phyloP scores from a whole-genome alignment of 805 yeast species.

The Candida argentea region DNA sequence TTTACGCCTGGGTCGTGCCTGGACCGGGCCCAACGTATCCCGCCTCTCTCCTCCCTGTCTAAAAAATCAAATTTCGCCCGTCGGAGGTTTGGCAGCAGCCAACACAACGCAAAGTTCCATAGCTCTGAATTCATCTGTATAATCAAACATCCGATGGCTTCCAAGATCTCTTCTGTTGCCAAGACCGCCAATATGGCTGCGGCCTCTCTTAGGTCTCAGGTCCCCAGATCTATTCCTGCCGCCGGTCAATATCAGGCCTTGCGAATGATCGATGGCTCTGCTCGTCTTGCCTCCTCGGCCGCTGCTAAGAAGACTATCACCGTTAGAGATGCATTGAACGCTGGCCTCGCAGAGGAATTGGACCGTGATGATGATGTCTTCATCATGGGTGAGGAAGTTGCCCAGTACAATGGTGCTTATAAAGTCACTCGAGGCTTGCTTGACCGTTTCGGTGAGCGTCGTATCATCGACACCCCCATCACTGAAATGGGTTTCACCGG shows the following conservation, averaged over 20 bases:
- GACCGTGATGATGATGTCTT: slow-evolving; percentile 92
- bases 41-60: too few species aligned
- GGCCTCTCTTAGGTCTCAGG: slow-evolving; percentile 18
- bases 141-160: too few species aligned
- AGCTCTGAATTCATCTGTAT: too few species aligned
- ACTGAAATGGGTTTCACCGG: slow-evolving; percentile 99
- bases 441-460: slow-evolving; percentile 89
- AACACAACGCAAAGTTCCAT: too few species aligned
- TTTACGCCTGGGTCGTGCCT: too few species aligned
- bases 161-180: slow-evolving; percentile 27
- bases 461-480: slow-evolving; percentile 94
- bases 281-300: slow-evolving; percentile 32
- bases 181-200: slow-evolving; percentile 35
- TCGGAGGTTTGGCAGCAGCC: too few species aligned
- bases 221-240: slow-evolving; percentile 12
- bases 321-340: slow-evolving; percentile 93
- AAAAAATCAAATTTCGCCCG: too few species aligned
- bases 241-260: slow-evolving; percentile 26
- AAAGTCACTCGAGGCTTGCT: slow-evolving; percentile 91
- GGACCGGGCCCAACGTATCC: too few species aligned
- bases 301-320: slow-evolving; percentile 59
- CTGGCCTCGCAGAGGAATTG: slow-evolving; percentile 94
- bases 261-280: slow-evolving; percentile 19
- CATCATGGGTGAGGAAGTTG: slow-evolving; percentile 98
- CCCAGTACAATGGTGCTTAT: slow-evolving; percentile 98